These are phyloP conservation scores for Rheum nobile DNA, from an alignment of 148 eudicot species.

Conservation along the genomic window DNA sequence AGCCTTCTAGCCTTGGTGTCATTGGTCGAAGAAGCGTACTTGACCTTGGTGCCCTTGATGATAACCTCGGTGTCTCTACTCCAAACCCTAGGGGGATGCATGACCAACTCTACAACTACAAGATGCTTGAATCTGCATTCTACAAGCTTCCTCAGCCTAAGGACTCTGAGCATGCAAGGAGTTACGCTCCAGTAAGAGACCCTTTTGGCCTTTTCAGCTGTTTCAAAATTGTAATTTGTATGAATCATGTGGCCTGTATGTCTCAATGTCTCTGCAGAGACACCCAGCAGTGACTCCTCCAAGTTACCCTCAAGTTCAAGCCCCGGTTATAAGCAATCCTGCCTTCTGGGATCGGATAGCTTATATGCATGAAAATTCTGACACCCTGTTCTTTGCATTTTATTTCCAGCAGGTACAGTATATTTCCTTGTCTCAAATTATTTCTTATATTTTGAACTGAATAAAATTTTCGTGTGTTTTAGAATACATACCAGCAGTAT, in stretches of 20 bases:
- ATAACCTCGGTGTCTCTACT: conserved; percentile 53
- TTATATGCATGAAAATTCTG: conserved; percentile 56
- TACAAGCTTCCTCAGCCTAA: conserved; percentile 79
- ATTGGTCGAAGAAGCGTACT: conserved; percentile 89
- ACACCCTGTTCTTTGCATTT: conserved; percentile 82
- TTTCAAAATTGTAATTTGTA: not conserved
- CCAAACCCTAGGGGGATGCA: conserved; percentile 47
- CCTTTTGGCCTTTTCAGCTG: not conserved
- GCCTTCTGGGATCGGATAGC: conserved; percentile 91
- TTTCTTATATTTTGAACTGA: not conserved
- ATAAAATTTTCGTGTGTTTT: not conserved
- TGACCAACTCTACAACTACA: conserved; percentile 55
- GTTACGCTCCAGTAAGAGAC: conserved; percentile 67
- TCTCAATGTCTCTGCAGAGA: conserved; percentile 36
- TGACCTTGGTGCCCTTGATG: conserved; percentile 87
- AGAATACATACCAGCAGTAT: conserved; percentile 95
- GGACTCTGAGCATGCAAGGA: conserved; percentile 85
- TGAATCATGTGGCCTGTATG: not conserved
- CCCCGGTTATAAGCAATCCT: conserved; percentile 86
- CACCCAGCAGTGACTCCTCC: conserved; percentile 78
- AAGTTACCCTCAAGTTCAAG: conserved; percentile 95
- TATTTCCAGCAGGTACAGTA: conserved; percentile 49
- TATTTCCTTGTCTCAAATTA: not conserved
- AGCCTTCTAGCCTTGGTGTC: conserved; percentile 66
- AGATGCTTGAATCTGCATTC: conserved; percentile 90